Evolutionary conservation across 352 stramenopile species (phyloP).

Genomic region (Phytophthora megakarya): DNA sequence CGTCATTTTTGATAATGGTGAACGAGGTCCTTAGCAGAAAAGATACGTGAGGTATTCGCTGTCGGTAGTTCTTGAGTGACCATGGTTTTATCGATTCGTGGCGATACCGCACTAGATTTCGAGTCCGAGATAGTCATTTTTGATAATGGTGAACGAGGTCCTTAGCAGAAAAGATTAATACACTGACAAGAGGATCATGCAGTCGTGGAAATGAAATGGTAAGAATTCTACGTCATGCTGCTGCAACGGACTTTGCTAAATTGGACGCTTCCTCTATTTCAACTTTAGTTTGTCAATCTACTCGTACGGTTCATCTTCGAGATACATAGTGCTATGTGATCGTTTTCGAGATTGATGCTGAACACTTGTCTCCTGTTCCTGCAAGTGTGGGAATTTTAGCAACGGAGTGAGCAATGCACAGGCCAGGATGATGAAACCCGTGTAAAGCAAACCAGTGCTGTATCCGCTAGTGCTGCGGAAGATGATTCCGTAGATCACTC

Average conservation of each 20-base stretch:
- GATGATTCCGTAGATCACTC: slow-evolving; percentile 74
- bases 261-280: too few species aligned
- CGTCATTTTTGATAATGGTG: not conserved
- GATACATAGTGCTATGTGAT: slow-evolving; percentile 35
- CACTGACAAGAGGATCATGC: slow-evolving; percentile 6
- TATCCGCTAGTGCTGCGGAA: slow-evolving; percentile 55
- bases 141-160: not conserved
- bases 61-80: not conserved
- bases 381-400: slow-evolving; percentile 47
- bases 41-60: not conserved
- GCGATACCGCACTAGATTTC: not conserved
- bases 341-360: slow-evolving; percentile 16
- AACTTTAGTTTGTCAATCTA: not conserved
- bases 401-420: slow-evolving; percentile 52
- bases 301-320: slow-evolving; percentile 33
- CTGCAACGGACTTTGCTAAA: slow-evolving; percentile 12
- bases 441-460: slow-evolving; percentile 51
- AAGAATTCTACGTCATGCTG: not conserved
- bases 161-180: not conserved
- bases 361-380: slow-evolving; percentile 15
- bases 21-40: not conserved
- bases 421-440: slow-evolving; percentile 59
- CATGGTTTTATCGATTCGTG: not conserved
- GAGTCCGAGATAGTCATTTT: slow-evolving; percentile 4
- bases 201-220: slow-evolving; percentile 1